These are phyloP conservation scores for Malus fusca DNA, from an alignment of 306 rosid genomes.

Conservation along the genomic window DNA sequence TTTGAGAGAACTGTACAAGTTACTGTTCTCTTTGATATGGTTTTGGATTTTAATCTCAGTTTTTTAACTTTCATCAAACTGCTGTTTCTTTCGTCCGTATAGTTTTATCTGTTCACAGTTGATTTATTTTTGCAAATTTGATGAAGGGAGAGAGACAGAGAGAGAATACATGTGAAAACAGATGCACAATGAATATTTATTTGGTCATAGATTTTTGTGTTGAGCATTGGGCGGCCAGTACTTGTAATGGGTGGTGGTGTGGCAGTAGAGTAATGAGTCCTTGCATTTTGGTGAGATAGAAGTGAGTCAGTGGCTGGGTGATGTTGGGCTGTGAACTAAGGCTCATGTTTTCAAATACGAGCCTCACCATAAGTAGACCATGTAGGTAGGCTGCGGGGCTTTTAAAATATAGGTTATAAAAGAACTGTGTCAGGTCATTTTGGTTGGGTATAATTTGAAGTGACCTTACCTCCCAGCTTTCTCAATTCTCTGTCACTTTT, in stretches of 20 bases:
- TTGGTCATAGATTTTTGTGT: background rate
- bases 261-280: background rate
- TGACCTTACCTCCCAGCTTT: background rate
- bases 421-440: background rate
- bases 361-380: background rate
- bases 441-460: background rate
- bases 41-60: background rate
- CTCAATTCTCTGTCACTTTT: background rate
- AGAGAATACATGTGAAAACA: background rate
- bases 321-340: background rate
- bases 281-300: background rate
- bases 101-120: too few species aligned
- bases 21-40: background rate
- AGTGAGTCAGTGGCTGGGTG: background rate
- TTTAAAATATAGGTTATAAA: background rate
- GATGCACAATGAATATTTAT: background rate
- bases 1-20: background rate
- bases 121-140: background rate
- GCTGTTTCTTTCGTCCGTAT: background rate
- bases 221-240: background rate
- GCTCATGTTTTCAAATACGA: background rate
- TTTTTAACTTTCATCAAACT: background rate
- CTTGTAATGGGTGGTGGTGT: background rate
- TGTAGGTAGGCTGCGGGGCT: background rate
- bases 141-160: background rate